Evolutionary conservation across 169 alveolate species (phyloP).

Genomic region (Cryptosporidium muris): DNA sequence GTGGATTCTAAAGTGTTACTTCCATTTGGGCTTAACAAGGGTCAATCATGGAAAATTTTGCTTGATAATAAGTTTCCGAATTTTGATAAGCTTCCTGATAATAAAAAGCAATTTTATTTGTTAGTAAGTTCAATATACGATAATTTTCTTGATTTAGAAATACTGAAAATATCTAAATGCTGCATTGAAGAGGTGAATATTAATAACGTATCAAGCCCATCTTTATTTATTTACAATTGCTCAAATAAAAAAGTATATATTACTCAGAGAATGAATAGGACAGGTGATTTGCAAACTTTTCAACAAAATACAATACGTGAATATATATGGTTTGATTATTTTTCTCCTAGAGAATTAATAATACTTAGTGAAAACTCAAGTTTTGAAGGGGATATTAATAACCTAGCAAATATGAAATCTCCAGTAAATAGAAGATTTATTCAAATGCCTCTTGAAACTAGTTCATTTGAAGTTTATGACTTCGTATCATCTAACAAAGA

Average conservation of each 20-base stretch:
- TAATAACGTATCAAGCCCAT: neutral
- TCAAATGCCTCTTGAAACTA: neutral
- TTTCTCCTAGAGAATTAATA: slow-evolving; percentile 20
- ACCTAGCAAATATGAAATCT: neutral
- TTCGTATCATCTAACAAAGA: slow-evolving; percentile 37
- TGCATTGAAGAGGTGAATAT: slow-evolving; percentile 1
- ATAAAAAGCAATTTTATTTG: slow-evolving; percentile 2
- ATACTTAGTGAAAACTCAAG: neutral
- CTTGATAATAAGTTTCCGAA: neutral
- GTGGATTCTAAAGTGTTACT: too few species aligned
- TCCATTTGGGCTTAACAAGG: slow-evolving; percentile 2
- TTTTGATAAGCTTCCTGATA: neutral
- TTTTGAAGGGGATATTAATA: neutral
- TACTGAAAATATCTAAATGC: slow-evolving; percentile 5
- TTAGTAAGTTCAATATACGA: slow-evolving; percentile 22
- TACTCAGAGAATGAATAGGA: slow-evolving; percentile 4
- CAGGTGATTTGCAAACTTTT: slow-evolving; percentile 17
- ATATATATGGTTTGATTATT: slow-evolving; percentile 40
- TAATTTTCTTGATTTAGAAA: slow-evolving; percentile 41
- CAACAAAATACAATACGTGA: slow-evolving; percentile 4
- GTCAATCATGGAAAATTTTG: slow-evolving; percentile 50
- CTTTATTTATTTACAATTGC: slow-evolving; percentile 29
- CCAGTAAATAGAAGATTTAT: neutral
- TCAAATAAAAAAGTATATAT: slow-evolving; percentile 17
- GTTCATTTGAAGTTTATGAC: slow-evolving; percentile 39